phyloP scores from a whole-genome alignment of 2,329 filamentous ascomycete species.

The Fusarium anthophilum region DNA sequence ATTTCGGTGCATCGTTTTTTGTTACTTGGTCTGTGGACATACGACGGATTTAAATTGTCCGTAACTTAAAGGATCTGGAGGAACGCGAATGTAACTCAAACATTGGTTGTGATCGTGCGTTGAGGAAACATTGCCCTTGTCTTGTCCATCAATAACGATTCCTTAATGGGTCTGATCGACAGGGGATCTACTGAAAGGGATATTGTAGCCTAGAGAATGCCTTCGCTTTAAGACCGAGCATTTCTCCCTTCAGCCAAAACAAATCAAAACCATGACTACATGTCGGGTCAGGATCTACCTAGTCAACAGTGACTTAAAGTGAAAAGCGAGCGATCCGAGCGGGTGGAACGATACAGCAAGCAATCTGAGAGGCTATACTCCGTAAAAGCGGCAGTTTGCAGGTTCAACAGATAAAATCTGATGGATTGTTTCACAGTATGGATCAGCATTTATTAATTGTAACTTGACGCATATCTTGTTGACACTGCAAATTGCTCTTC shows the following conservation, averaged over 20 bases:
- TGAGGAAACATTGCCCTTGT: conserved; percentile 7
- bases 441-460: neutral
- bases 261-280: neutral
- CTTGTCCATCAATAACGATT: neutral
- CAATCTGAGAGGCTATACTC: neutral
- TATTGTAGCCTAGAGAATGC: neutral
- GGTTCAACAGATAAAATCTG: neutral
- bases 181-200: conserved; percentile 17
- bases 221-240: neutral
- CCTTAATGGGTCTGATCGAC: conserved; percentile 28
- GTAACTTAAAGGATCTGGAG: neutral
- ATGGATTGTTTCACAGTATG: neutral
- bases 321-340: neutral
- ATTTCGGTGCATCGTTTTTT: conserved; percentile 20
- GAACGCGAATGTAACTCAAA: conserved; percentile 9
- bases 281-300: no score
- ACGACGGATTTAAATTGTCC: neutral
- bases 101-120: neutral
- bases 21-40: neutral
- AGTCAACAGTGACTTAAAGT: neutral
- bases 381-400: neutral
- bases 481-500: neutral
- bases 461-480: neutral
- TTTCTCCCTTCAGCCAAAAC: neutral
- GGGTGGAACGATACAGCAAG: neutral